Evolutionary conservation across 805 yeast genomes (phyloP).

Genomic region (Kodamaea neixiangensis): DNA sequence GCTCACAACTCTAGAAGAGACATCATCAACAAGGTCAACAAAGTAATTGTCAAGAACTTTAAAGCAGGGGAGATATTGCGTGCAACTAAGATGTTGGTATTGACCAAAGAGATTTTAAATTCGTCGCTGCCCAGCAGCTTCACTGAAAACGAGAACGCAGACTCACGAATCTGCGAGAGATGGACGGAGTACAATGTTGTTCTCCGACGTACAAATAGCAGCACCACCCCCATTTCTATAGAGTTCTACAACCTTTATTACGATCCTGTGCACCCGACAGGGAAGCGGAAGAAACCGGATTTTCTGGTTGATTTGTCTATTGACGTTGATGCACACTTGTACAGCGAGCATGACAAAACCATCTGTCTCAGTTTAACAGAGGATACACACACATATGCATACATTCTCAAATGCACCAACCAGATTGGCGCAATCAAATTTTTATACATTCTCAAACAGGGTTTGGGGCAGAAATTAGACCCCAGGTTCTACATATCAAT

Average conservation of each 20-base stretch:
- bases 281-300: slow-evolving; percentile 24
- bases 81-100: slow-evolving; percentile 67
- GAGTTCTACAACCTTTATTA: slow-evolving; percentile 60
- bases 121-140: slow-evolving; percentile 23
- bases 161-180: slow-evolving; percentile 60
- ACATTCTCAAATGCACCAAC: slow-evolving; percentile 58
- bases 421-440: slow-evolving; percentile 58
- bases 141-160: slow-evolving; percentile 52
- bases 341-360: slow-evolving; percentile 70
- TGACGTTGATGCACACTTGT: slow-evolving; percentile 47
- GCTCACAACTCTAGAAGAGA: slow-evolving; percentile 20
- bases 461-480: slow-evolving; percentile 39
- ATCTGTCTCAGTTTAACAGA: slow-evolving; percentile 48
- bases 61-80: slow-evolving; percentile 64
- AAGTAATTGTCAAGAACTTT: slow-evolving; percentile 30
- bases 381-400: slow-evolving; percentile 34
- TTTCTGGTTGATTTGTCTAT: slow-evolving; percentile 19
- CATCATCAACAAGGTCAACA: slow-evolving; percentile 21
- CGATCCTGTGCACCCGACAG: slow-evolving; percentile 22
- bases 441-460: slow-evolving; percentile 56
- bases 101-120: slow-evolving; percentile 45
- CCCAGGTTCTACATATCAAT: slow-evolving; percentile 38
- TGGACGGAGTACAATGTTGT: slow-evolving; percentile 83
- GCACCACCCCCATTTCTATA: slow-evolving; percentile 53
- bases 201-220: slow-evolving; percentile 59